Evolutionary conservation across 768 basidiomycete genomes (phyloP).

Genomic region (Boletus rubescentipes): DNA sequence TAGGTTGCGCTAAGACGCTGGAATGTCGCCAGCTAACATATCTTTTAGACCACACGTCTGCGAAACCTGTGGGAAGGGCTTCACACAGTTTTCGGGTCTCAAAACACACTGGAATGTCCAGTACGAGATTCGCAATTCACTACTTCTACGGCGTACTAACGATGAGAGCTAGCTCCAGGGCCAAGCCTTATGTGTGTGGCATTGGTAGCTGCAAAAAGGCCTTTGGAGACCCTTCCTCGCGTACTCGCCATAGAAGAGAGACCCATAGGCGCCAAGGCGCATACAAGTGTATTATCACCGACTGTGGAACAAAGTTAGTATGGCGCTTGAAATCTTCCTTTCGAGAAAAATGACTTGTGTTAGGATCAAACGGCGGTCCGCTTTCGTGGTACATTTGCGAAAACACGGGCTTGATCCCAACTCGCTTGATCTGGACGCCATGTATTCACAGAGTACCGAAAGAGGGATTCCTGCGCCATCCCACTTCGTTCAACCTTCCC

Average conservation of each 20-base stretch:
- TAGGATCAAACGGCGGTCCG: constrained; percentile 65
- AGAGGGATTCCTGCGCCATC: constrained; percentile 14
- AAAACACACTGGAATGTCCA: constrained; percentile 66
- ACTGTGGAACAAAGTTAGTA: constrained; percentile 50
- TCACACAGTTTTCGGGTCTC: constrained; percentile 59
- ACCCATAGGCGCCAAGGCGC: constrained; percentile 44
- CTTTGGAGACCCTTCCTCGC: constrained; percentile 72
- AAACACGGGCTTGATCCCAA: constrained; percentile 43
- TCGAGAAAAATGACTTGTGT: background rate
- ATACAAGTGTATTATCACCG: constrained; percentile 44
- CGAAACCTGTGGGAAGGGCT: constrained; percentile 49
- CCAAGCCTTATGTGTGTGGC: constrained; percentile 53
- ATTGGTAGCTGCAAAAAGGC: constrained; percentile 44
- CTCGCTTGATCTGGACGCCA: constrained; percentile 18
- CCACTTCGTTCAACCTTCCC: constrained; percentile 2
- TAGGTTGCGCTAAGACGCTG: constrained; percentile 24
- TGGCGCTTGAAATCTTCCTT: background rate
- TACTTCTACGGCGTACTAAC: constrained; percentile 9
- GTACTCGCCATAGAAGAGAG: constrained; percentile 63
- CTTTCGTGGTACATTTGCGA: constrained; percentile 53
- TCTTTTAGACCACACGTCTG: constrained; percentile 52
- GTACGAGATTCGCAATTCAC: constrained; percentile 40
- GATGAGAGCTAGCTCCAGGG: constrained; percentile 40
- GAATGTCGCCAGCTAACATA: background rate
- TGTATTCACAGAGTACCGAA: constrained; percentile 20